Conservation (phyloP, 805 yeast genomes). For the Wickerhamiella musiphila region DNA sequence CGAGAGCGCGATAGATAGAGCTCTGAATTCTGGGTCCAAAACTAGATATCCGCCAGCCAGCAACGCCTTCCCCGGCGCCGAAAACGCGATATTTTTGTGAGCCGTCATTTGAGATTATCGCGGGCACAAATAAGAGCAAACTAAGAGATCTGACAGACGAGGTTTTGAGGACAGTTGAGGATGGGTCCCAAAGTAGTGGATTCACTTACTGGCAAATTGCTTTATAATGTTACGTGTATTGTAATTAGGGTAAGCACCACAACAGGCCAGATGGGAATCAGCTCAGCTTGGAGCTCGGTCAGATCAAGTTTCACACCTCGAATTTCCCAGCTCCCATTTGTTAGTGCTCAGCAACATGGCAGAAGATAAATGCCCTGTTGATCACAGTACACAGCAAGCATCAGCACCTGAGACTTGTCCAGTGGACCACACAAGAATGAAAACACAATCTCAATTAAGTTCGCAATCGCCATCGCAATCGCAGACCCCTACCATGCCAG, state of each 20-base stretch:
- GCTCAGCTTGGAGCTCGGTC: too few relatives aligned
- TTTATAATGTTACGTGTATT: too few relatives aligned
- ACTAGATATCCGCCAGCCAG: constrained; percentile 92
- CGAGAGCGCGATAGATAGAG: constrained; percentile 75
- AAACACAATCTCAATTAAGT: too few relatives aligned
- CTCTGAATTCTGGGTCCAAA: constrained; percentile 52
- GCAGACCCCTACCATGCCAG: too few relatives aligned
- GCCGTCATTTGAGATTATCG: background rate
- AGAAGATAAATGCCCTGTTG: constrained; percentile 10
- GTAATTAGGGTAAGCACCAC: too few relatives aligned
- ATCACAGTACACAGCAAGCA: constrained; percentile 11
- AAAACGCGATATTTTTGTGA: constrained; percentile 30
- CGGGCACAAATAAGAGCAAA: background rate
- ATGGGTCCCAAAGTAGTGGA: too few relatives aligned
- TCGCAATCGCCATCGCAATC: too few relatives aligned
- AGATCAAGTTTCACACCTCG: too few relatives aligned
- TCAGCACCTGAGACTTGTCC: constrained; percentile 23
- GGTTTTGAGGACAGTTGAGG: too few relatives aligned
- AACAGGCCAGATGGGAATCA: background rate
- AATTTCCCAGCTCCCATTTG: background rate
- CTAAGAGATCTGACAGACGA: too few relatives aligned
- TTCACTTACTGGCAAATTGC: too few relatives aligned
- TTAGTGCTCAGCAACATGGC: background rate
- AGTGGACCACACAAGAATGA: constrained; percentile 18
- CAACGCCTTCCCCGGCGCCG: constrained; percentile 93